Evolutionary conservation across 371 early-diverging fungal species (phyloP), one percentile per base, ranked within the genome.

Genomic region (Zancudomyces culisetae): DNA sequence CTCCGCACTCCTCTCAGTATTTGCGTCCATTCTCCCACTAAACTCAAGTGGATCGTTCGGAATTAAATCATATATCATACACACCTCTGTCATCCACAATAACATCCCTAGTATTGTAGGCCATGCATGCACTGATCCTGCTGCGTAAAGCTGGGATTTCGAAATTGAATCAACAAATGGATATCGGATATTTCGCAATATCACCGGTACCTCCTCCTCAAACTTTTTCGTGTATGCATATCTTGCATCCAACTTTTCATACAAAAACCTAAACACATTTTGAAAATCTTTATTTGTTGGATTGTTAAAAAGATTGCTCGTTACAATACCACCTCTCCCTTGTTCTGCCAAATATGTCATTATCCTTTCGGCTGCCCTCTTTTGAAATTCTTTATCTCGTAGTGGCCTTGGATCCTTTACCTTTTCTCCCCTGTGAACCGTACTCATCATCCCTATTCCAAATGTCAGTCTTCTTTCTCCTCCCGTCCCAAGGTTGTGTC

Each of bases 151-250:
- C 19, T 85, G 78, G 49, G 87, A 81, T 65, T 84, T 84, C 49
- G 74, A 80, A 28, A 98, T 87, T 53, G 78, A 75, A 42, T 84
- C 84, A n/a, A 80, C 81, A 56, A 82, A 89, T 19, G 98, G 97
- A 60, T 95, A 96, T 75, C 73, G 75, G 51, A 94, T 69, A 1
- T 75, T 73, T 50, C 76, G 79, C 50, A 96, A 55, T 27, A 94
- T 69, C 3, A 60, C 55, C 23, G 83, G 75, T 10, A 86, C 83
- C 30, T 95, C 95, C 13, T 88, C 89, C 58, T 92, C 94, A 60
- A 90, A 81, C 45, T 73, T 76, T 51, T 74, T 71, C 53, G 68
- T 67, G 55, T 74, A 88, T 30, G 56, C 62, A 52, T 72, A 86
- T 19, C 63, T 56, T 6, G 85, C 80, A 56, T 90, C 92, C 47